A percentile compares a stretch with the other conserved stretches of the same genome.
phyloP scores from a whole-genome alignment of 306 rosid genomes.

The Amphicarpaea edgeworthii region DNA sequence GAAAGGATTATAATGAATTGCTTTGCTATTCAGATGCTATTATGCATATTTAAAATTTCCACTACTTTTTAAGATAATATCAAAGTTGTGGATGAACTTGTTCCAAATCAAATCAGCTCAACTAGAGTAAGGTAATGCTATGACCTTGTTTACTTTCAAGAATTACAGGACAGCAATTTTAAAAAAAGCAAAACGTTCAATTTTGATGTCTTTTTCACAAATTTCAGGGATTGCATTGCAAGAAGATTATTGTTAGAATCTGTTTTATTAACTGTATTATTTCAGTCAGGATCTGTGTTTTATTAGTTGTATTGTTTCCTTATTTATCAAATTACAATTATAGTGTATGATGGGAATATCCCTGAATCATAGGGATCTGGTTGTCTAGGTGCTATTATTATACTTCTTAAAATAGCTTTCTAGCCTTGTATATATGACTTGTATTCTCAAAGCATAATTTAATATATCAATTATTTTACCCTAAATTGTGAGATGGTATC shows the following conservation, averaged over 20 bases:
- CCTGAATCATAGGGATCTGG: too few species aligned
- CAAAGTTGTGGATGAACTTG: conserved; percentile 75
- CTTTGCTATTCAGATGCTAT: conserved; percentile 35
- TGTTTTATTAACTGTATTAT: too few species aligned
- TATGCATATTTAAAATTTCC: conserved; percentile 6
- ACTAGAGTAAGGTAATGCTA: conserved; percentile 73
- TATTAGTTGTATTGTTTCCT: too few species aligned
- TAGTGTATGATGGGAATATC: too few species aligned
- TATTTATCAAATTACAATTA: too few species aligned
- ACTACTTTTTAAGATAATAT: conserved; percentile 64
- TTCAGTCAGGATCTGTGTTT: too few species aligned
- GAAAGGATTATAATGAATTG: conserved; percentile 26
- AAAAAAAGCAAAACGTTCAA: background rate
- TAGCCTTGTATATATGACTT: too few species aligned
- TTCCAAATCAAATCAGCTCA: conserved; percentile 89
- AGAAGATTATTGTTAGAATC: conserved; percentile 65
- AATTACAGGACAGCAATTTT: background rate
- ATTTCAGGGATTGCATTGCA: conserved; percentile 86
- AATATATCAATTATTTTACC: too few species aligned
- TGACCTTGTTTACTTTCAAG: conserved; percentile 22
- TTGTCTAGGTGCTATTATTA: too few species aligned
- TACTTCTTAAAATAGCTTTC: too few species aligned
- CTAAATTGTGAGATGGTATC: too few species aligned
- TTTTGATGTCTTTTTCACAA: background rate
- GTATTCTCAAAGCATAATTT: too few species aligned